These are phyloP conservation scores for Ganoderma sp. DNA, from an alignment of 1,284 basidiomycete species.

Conservation along the genomic window DNA sequence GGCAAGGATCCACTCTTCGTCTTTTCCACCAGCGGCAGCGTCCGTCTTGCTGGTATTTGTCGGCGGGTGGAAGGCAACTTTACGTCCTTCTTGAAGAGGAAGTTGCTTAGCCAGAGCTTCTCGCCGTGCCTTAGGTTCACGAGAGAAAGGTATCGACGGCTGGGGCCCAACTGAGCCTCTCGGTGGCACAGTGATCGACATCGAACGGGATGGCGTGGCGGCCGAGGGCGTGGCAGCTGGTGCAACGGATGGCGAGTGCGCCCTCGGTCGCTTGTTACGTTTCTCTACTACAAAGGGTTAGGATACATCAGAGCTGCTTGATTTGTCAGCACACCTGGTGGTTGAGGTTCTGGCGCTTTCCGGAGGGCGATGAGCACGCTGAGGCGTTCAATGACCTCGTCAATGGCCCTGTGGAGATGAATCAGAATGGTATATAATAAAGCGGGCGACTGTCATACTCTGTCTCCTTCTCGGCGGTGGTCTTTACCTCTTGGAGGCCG, in stretches of 20 bases:
- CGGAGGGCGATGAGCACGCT: slow-evolving; percentile 72
- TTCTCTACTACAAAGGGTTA: slow-evolving; percentile 55
- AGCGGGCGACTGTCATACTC: slow-evolving; percentile 49
- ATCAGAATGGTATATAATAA: slow-evolving; percentile 14
- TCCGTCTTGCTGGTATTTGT: slow-evolving; percentile 53
- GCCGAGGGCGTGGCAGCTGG: slow-evolving; percentile 49
- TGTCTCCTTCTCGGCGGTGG: slow-evolving; percentile 63
- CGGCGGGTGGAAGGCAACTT: slow-evolving; percentile 80
- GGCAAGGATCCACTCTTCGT: slow-evolving; percentile 83
- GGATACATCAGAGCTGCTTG: not conserved
- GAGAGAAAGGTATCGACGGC: slow-evolving; percentile 58
- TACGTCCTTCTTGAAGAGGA: slow-evolving; percentile 71
- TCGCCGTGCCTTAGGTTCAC: slow-evolving; percentile 67
- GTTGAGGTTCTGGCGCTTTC: slow-evolving; percentile 64
- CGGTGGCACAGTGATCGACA: slow-evolving; percentile 60
- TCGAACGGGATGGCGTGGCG: slow-evolving; percentile 40
- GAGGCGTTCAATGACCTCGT: slow-evolving; percentile 71
- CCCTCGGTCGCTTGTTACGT: slow-evolving; percentile 74
- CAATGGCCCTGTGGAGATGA: slow-evolving; percentile 58
- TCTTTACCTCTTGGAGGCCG: slow-evolving; percentile 66
- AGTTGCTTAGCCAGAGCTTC: slow-evolving; percentile 65
- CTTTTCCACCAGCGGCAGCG: slow-evolving; percentile 52
- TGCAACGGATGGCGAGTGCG: slow-evolving; percentile 62
- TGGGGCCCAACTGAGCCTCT: slow-evolving; percentile 64
- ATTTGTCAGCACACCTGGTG: slow-evolving; percentile 54